These are phyloP conservation scores for Suillus tomentosus DNA, from an alignment of 768 basidiomycete genomes.

Conservation along the genomic window DNA sequence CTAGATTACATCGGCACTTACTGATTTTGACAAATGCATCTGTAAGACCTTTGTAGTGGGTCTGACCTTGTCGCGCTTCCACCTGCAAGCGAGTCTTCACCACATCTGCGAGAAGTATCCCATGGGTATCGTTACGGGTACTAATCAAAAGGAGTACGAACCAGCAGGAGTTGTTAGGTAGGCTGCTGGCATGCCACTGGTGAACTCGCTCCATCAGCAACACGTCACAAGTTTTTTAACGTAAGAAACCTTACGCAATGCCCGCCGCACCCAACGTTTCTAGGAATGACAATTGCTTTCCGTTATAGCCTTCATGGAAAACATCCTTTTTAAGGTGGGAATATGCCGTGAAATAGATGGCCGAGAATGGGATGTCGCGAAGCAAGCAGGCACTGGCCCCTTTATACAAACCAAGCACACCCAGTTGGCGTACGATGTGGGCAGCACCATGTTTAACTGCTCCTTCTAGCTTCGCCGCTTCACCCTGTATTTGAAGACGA, in stretches of 20 bases:
- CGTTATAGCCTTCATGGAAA: constrained; percentile 94
- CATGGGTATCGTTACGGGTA: constrained; percentile 19
- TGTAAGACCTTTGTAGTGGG: constrained; percentile 83
- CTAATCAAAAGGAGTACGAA: constrained; percentile 34
- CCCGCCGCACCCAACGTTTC: constrained; percentile 86
- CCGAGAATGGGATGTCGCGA: constrained; percentile 97
- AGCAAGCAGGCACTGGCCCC: constrained; percentile 92
- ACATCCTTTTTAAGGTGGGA: constrained; percentile 90
- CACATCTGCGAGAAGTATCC: constrained; percentile 61
- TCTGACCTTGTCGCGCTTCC: constrained; percentile 89
- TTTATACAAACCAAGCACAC: constrained; percentile 89
- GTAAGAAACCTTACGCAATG: constrained; percentile 61
- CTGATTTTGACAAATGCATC: constrained; percentile 94
- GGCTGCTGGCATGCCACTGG: constrained; percentile 96
- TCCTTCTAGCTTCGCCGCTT: constrained; percentile 86
- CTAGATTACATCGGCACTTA: constrained; percentile 39
- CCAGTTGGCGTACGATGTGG: constrained; percentile 92
- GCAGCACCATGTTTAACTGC: constrained; percentile 80
- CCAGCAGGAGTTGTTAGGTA: constrained; percentile 92
- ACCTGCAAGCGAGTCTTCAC: constrained; percentile 97
- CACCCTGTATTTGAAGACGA: constrained; percentile 92
- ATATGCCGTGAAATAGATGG: constrained; percentile 89
- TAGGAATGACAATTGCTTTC: constrained; percentile 87
- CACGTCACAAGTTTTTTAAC: constrained; percentile 19
- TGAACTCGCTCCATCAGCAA: constrained; percentile 31